A percentile compares a stretch with the other conserved stretches of the same genome.
Evolutionary conservation across 2,329 filamentous ascomycete species (phyloP).

Genomic region (Venturia pyrina): DNA sequence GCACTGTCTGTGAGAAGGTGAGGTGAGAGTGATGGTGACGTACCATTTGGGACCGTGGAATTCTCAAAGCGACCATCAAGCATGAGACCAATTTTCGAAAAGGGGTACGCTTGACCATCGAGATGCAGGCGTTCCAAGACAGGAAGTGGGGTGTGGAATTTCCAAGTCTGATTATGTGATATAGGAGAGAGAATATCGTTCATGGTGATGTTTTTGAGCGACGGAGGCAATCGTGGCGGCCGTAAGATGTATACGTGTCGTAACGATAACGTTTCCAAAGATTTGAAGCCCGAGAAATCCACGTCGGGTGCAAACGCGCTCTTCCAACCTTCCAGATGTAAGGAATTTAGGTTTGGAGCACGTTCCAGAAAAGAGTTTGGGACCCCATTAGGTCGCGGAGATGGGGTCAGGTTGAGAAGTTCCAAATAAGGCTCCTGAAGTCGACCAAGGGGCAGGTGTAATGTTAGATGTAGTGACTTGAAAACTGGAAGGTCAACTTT

Average conservation of each 20-base stretch:
- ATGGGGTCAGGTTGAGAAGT: not conserved
- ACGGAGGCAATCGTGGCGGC: not conserved
- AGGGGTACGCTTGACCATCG: not conserved
- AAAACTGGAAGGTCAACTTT: constrained; percentile 20
- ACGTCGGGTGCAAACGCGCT: not conserved
- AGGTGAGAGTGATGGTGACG: not conserved
- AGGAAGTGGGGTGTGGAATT: not conserved
- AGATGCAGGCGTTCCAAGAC: not conserved
- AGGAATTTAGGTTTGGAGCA: not conserved
- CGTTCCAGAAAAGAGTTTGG: not conserved
- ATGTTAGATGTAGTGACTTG: constrained; percentile 17
- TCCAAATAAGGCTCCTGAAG: constrained; percentile 4
- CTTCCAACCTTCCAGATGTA: constrained; percentile 3
- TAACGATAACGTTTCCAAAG: not conserved
- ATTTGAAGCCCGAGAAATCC: not conserved
- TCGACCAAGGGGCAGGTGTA: not conserved
- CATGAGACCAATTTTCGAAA: not conserved
- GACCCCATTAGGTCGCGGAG: not conserved
- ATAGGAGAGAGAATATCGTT: not conserved
- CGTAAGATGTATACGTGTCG: not conserved
- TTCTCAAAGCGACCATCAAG: constrained; percentile 5
- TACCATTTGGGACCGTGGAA: constrained; percentile 16
- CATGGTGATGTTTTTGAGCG: not conserved
- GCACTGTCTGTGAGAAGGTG: not conserved
- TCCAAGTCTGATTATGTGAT: not conserved